Base-by-base conservation (phyloP, 805 yeast species). In the Candida sithepensis region DNA sequence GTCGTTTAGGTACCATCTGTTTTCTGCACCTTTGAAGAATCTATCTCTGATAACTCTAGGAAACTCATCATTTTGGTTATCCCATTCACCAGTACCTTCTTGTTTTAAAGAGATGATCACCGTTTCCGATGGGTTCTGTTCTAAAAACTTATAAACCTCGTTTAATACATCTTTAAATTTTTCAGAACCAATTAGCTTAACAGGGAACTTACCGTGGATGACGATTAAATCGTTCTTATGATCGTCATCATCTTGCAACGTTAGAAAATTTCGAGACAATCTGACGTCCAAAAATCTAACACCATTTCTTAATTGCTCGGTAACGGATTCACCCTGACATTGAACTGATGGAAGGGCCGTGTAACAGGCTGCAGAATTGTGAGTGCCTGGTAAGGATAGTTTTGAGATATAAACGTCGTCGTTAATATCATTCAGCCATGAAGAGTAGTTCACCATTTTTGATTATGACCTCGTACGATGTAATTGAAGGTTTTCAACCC, bases 341-440 rank as follows among this genome's bases (percentile, higher is more conserved):
- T 81, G 84, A 26, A 86, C 91, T 0, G 88, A 79, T 24, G 92
- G 92, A 41, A 84, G 67, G 2, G 91, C 84, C 7, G 76, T 50
- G 61, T 83, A 82, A 55, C 77, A 80, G 5, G 92, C 92, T 13
- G 85, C 88, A 38, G 88, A 75, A 61, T 86, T 85, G 68, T 86
- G 94, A n/a, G 92, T 85, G n/a, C 94, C 94, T 9, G 92, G 90
- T 44, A 86, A 70, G 0, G 91, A 71, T 44, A 86, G 70, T 47
- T 74, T 67, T 3, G 84, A 71, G 32, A 86, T 51, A 37, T 58
- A 58, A 19, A 75, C 68, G 61, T 79, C 70, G 59, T 83, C 87
- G 45, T 69, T 64, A 48, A 84, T 59, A 10, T 73, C 71, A 30
- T 66, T 60, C 70, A 82, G 65, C 94, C 92, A 85, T 28, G 9